Percentiles rank a stretch among this genome's conserved stretches.
Evolutionary conservation across 2,329 filamentous ascomycete species (phyloP).

Genomic region (Aspergillus hortae): DNA sequence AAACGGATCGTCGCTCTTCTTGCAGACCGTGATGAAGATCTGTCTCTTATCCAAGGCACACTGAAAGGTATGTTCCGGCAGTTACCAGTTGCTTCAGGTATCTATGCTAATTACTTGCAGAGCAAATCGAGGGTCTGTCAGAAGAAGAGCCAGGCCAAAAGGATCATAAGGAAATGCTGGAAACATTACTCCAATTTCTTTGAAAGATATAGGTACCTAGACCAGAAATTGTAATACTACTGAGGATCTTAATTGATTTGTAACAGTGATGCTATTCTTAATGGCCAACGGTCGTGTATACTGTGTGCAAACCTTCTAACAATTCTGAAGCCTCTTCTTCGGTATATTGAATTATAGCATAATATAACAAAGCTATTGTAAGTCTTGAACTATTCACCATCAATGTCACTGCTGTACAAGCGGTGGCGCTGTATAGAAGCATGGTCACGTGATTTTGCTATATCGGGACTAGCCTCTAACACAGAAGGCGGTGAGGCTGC

Average conservation of each 20-base stretch:
- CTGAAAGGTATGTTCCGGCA: constrained; percentile 53
- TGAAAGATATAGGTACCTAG: constrained; percentile 10
- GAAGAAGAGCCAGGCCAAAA: constrained; percentile 53
- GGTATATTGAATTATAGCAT: too few species aligned
- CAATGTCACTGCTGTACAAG: not conserved
- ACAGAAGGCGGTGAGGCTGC: constrained; percentile 19
- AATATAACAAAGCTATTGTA: too few species aligned
- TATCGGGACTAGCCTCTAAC: constrained; percentile 8
- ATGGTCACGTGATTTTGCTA: constrained; percentile 20
- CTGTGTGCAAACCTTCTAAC: too few species aligned
- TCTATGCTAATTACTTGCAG: constrained; percentile 31
- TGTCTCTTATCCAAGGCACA: constrained; percentile 62
- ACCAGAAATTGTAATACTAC: too few species aligned
- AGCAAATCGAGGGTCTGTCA: constrained; percentile 60
- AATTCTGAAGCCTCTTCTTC: too few species aligned
- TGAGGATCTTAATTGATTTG: not conserved
- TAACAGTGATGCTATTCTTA: not conserved
- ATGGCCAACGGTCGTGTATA: too few species aligned
- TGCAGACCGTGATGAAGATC: constrained; percentile 63
- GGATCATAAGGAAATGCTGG: constrained; percentile 62
- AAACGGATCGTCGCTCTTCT: constrained; percentile 62
- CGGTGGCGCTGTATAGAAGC: not conserved
- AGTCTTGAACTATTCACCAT: too few species aligned
- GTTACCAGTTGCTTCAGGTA: not conserved
- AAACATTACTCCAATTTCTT: constrained; percentile 50